Evolutionary conservation across 2,329 filamentous ascomycete genomes (phyloP), one percentile per base, ranked within the genome.

Genomic region (Penicillium fuscoglaucum): DNA sequence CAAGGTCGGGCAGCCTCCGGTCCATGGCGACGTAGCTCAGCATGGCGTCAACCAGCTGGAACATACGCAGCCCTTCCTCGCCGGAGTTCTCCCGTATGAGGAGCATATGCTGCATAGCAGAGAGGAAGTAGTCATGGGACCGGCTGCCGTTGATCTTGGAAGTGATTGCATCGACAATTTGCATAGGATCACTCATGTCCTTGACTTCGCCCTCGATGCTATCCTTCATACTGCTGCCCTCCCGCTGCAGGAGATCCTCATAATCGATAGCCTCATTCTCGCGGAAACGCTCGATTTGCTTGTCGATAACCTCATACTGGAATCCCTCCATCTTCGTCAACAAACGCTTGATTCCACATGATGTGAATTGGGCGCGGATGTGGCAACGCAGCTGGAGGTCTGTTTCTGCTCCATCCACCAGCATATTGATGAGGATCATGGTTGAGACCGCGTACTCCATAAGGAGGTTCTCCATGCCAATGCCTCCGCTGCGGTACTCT

Each of bases 11-110:
- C 64, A 98, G 78, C 63, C 95, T 85, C 71, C 95, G 86, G 76
- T 99, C 95, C 93, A 99, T 99, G 68, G 93, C 93, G 62, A 99
- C 93, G 76, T 98, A 98, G 76, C 92, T 96, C 65, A 99, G 86
- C 92, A 98, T 98, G n/a, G 91, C 89, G 76, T 99, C 95, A 29
- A 98, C 93, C 29, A 99, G 85, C 79, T 98, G 95, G 78, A 98
- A 99, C 89, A 97, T 95, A 49, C 91, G 88, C 61, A 97, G 78
- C 15, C 92, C 87, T 76, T 99, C 95, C 72, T 98, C 95, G 49
- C 90, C 89, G 68, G 96, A 91, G 64, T 92, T 95, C 70, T 96
- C 90, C 57, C 92, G 86, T 64, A 98, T 96, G 45, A 99, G 84
- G 67, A 99, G 83, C 74, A 99, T 83, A 79, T 99, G 95, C 73